phyloP scores from a whole-genome alignment of 768 basidiomycete genomes.

The Lentinula raphanica region DNA sequence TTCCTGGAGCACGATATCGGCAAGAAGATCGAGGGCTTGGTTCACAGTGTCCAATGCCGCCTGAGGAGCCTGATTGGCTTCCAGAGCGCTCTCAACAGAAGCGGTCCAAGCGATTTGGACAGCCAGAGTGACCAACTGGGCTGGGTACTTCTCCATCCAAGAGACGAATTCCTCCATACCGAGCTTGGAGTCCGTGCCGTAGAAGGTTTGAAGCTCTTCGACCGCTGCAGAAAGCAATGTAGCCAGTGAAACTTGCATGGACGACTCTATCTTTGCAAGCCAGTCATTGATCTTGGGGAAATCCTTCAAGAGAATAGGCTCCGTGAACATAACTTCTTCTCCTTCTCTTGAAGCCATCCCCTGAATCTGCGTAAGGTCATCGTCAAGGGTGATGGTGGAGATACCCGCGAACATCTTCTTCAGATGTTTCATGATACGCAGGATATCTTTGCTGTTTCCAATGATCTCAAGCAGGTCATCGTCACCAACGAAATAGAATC shows the following conservation, averaged over 20 bases:
- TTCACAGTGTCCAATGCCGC: constrained; percentile 67
- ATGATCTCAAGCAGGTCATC: constrained; percentile 98
- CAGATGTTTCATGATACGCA: constrained; percentile 97
- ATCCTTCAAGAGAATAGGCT: constrained; percentile 83
- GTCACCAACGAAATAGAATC: constrained; percentile 99
- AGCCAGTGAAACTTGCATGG: constrained; percentile 90
- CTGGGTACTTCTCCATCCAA: constrained; percentile 94
- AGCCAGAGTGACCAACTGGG: constrained; percentile 94
- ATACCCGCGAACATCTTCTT: constrained; percentile 99
- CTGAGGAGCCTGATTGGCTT: constrained; percentile 50
- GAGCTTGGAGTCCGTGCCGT: constrained; percentile 59
- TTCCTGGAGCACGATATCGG: constrained; percentile 91
- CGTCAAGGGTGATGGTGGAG: constrained; percentile 81
- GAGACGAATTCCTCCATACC: constrained; percentile 63
- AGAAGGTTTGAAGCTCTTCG: constrained; percentile 74
- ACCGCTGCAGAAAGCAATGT: constrained; percentile 77
- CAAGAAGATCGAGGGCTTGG: constrained; percentile 88
- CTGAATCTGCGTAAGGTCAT: constrained; percentile 81
- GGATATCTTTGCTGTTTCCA: constrained; percentile 97
- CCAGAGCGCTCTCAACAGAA: constrained; percentile 70
- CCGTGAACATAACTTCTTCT: constrained; percentile 82
- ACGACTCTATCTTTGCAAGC: constrained; percentile 85
- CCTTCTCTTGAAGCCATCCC: constrained; percentile 96
- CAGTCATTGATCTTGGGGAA: constrained; percentile 99
- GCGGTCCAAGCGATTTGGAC: constrained; percentile 93